Percentiles rank a stretch among this genome's conserved stretches.
Conservation (phyloP, 2,329 filamentous ascomycete genomes). For the Incumbomyces lentus region DNA sequence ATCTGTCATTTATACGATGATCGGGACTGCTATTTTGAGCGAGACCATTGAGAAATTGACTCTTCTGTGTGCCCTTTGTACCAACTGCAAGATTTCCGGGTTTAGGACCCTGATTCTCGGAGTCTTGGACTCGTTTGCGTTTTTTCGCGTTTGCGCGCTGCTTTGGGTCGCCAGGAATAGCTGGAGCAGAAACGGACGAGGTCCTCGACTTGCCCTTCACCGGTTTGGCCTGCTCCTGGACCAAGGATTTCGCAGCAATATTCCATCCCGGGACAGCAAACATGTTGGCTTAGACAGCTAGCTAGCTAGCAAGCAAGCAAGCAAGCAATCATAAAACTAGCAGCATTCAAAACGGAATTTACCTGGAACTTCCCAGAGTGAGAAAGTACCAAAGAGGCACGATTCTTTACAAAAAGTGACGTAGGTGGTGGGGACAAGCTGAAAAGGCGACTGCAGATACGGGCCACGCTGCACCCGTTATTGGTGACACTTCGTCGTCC, state of each 20-base stretch:
- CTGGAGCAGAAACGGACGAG: neutral
- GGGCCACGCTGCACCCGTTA: neutral
- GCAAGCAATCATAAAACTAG: conserved; percentile 5
- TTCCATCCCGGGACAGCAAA: conserved; percentile 94
- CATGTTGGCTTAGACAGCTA: conserved; percentile 41
- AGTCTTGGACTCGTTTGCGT: conserved; percentile 34
- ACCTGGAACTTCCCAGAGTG: no score
- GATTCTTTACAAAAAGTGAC: neutral
- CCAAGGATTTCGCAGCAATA: conserved; percentile 40
- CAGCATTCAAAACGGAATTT: no score
- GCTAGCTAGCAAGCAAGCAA: no score
- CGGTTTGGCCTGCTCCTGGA: conserved; percentile 50
- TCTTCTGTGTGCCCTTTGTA: conserved; percentile 19
- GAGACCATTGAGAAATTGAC: no score
- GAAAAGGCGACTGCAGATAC: neutral
- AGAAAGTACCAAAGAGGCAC: no score
- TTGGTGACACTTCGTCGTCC: neutral
- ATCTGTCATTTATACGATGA: neutral
- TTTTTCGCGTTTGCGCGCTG: conserved; percentile 37
- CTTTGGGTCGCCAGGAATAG: neutral
- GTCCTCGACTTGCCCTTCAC: conserved; percentile 22
- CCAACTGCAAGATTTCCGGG: neutral
- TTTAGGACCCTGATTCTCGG: neutral
- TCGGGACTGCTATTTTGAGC: neutral
- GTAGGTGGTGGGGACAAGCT: neutral